Percentiles rank a stretch among this genome's conserved stretches.
These are phyloP conservation scores for Marasmius tenuissimus DNA, from an alignment of 1,284 basidiomycete genomes.

Conservation along the genomic window DNA sequence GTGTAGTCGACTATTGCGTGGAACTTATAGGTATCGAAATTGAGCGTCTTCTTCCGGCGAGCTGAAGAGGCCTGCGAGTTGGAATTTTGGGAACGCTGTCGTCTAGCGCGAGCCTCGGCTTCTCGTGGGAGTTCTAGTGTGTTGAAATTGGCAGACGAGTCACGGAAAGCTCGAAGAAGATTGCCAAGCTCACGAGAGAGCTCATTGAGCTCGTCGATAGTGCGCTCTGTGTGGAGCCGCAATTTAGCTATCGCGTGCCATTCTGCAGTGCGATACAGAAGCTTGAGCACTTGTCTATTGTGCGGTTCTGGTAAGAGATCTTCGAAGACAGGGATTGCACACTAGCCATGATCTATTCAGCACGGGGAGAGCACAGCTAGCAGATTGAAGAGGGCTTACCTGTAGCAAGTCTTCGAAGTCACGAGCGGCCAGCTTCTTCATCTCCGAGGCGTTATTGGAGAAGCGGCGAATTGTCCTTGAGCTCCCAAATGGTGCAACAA, in stretches of 20 bases:
- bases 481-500: conserved; percentile 23
- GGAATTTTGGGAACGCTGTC: neutral
- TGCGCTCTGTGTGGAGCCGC: conserved; percentile 21
- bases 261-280: conserved; percentile 17
- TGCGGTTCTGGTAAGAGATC: conserved; percentile 22
- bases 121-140: conserved; percentile 1
- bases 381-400: conserved; percentile 13
- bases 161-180: conserved; percentile 2
- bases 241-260: conserved; percentile 19
- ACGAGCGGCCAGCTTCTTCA: conserved; percentile 31
- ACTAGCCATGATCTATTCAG: conserved; percentile 20
- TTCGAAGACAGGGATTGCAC: conserved; percentile 32
- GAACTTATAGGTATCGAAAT: neutral
- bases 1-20: neutral
- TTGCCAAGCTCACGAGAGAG: conserved; percentile 4
- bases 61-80: neutral
- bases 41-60: neutral
- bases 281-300: conserved; percentile 18
- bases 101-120: conserved; percentile 1
- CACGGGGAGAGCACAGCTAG: neutral
- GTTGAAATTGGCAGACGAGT: neutral
- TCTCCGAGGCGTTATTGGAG: conserved; percentile 25
- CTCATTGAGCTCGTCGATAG: neutral
- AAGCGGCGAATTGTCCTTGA: conserved; percentile 26
- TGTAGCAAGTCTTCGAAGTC: conserved; percentile 35